These are phyloP conservation scores for Macrophomina phaseolina DNA, from an alignment of 2,329 filamentous ascomycete species.

Conservation along the genomic window DNA sequence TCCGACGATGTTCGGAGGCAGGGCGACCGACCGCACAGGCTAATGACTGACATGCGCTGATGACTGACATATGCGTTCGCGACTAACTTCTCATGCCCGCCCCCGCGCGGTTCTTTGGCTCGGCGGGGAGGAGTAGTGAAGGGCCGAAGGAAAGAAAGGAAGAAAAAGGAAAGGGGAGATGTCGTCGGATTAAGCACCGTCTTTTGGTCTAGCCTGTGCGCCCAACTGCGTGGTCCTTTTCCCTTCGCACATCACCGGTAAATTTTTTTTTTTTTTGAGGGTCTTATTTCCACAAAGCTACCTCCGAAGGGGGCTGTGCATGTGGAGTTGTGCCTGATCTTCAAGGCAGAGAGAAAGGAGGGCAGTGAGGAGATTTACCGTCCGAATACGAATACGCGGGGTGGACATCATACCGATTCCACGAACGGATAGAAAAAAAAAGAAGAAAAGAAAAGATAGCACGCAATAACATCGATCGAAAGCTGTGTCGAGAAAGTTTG, in stretches of 20 bases:
- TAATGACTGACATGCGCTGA: no score
- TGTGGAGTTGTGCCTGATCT: neutral
- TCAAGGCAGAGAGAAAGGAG: neutral
- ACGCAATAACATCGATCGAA: neutral
- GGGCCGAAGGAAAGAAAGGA: no score
- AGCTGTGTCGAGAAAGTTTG: neutral
- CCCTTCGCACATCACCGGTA: neutral
- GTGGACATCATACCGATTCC: neutral
- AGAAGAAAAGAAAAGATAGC: neutral
- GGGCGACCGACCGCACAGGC: neutral
- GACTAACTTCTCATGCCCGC: neutral
- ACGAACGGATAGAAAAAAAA: neutral
- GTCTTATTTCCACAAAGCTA: no score
- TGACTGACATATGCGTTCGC: no score
- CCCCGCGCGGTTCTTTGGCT: no score
- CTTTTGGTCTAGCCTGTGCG: conserved; percentile 7
- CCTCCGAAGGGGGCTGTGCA: no score
- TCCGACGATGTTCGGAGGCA: neutral
- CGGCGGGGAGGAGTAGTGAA: no score
- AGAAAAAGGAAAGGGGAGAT: no score
- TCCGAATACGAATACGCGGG: conserved; percentile 2
- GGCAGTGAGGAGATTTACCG: neutral
- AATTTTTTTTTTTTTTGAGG: neutral
- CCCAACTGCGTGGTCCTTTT: no score
- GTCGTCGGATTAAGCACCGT: conserved; percentile 3